Percentiles rank a stretch among this genome's conserved stretches.
phyloP scores from a whole-genome alignment of 495 filamentous ascomycete species.

The Podospora comata region DNA sequence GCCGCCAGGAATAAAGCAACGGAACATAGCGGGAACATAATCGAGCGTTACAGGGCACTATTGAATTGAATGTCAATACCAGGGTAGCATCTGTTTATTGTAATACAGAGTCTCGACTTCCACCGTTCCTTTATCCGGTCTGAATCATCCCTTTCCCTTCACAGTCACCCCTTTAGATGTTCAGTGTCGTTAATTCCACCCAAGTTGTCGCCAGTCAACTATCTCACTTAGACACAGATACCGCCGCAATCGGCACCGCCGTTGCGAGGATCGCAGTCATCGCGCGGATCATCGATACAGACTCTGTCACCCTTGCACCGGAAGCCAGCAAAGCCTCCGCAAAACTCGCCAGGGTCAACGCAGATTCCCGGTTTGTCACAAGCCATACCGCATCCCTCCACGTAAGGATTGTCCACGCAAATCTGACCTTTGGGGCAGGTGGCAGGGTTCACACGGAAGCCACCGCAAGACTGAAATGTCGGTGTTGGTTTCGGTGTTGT shows the following conservation, averaged over 20 bases:
- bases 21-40: too few relatives aligned
- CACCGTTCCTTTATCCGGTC: too few relatives aligned
- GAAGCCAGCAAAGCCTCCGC: slow-evolving; percentile 32
- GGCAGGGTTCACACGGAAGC: slow-evolving; percentile 22
- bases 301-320: slow-evolving; percentile 25
- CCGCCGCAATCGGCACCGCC: slow-evolving; percentile 34
- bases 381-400: slow-evolving; percentile 30
- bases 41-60: too few relatives aligned
- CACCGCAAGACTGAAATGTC: slow-evolving; percentile 29
- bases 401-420: slow-evolving; percentile 32
- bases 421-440: slow-evolving; percentile 22
- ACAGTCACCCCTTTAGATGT: not conserved
- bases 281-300: slow-evolving; percentile 33
- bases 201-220: not conserved
- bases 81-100: too few relatives aligned
- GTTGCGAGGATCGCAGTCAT: slow-evolving; percentile 29
- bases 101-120: too few relatives aligned
- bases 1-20: too few relatives aligned
- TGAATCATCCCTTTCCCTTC: too few relatives aligned
- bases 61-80: too few relatives aligned
- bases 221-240: slow-evolving; percentile 24
- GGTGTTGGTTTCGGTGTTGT: slow-evolving; percentile 6
- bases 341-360: slow-evolving; percentile 27
- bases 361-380: slow-evolving; percentile 35
- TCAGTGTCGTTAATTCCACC: not conserved